phyloP scores from a whole-genome alignment of 2,329 filamentous ascomycete species.

The Verruconis gallopava region DNA sequence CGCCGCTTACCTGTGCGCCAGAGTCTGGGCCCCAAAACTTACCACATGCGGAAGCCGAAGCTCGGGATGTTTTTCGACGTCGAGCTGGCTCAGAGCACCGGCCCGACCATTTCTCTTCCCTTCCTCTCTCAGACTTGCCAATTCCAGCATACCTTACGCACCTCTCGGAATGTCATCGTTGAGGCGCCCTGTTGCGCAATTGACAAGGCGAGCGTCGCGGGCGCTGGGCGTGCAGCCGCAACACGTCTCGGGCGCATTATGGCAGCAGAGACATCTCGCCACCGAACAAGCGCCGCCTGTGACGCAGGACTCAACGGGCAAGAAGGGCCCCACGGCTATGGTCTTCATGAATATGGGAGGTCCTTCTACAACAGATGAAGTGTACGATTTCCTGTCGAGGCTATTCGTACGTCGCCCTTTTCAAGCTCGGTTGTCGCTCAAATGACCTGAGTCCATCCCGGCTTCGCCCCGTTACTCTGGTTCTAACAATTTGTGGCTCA shows the following conservation, averaged over 20 bases:
- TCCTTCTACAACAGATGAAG: conserved; percentile 76
- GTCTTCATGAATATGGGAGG: conserved; percentile 99
- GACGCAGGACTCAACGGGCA: conserved; percentile 58
- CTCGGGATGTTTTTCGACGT: no score
- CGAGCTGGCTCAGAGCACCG: no score
- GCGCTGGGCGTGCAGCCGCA: conserved; percentile 18
- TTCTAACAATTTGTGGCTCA: conserved; percentile 24
- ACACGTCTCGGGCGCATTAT: conserved; percentile 20
- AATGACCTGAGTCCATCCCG: conserved; percentile 6
- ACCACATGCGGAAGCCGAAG: neutral
- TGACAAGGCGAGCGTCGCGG: conserved; percentile 21
- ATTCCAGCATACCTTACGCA: no score
- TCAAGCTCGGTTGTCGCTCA: no score
- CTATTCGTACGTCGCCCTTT: conserved; percentile 58
- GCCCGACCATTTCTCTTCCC: no score
- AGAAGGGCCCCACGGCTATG: conserved; percentile 84
- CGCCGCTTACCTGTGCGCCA: neutral
- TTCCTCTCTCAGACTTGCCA: no score
- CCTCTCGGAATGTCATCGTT: conserved; percentile 30
- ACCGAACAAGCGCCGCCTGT: conserved; percentile 49
- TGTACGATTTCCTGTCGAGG: conserved; percentile 77
- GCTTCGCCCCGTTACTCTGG: conserved; percentile 15
- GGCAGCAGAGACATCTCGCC: conserved; percentile 14
- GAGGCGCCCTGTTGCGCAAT: conserved; percentile 21
- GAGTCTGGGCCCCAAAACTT: neutral